phyloP scores from a whole-genome alignment of 257 asterid genomes.

The Solanum dulcamara region DNA sequence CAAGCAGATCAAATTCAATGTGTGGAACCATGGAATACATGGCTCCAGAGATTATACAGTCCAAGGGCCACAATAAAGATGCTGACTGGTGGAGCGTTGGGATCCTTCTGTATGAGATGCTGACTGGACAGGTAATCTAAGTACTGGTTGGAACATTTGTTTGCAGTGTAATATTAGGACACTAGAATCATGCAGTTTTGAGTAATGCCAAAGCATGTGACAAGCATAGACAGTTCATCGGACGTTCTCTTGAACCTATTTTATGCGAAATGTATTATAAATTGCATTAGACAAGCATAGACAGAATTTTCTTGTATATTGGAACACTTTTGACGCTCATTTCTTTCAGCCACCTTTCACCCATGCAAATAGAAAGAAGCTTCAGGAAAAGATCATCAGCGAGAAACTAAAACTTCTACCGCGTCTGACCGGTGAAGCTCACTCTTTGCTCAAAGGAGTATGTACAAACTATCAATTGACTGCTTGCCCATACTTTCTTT shows the following conservation, averaged over 20 bases:
- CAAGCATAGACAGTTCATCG: not conserved
- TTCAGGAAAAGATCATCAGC: conserved; percentile 76
- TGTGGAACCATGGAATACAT: conserved; percentile 94
- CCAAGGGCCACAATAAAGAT: conserved; percentile 71
- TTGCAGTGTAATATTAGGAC: not conserved
- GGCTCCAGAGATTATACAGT: conserved; percentile 84
- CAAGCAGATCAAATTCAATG: conserved; percentile 80
- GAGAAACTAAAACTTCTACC: conserved; percentile 87
- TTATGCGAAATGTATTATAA: not conserved
- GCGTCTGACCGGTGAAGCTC: conserved; percentile 62
- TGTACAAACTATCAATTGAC: conserved; percentile 8
- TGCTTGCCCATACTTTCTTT: not conserved
- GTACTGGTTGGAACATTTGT: not conserved
- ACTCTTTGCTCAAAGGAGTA: conserved; percentile 68
- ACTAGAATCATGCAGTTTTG: not conserved
- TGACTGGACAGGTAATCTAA: conserved; percentile 63
- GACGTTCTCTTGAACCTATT: not conserved
- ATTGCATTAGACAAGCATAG: not conserved
- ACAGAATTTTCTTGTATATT: not conserved
- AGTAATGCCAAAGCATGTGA: not conserved
- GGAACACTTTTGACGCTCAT: not conserved
- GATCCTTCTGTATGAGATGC: conserved; percentile 81
- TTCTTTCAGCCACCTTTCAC: conserved; percentile 68
- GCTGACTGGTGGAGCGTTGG: conserved; percentile 99
- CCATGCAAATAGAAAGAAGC: conserved; percentile 80